Evolutionary conservation across 1,284 basidiomycete genomes (phyloP).

Genomic region (Peniophora sp.): DNA sequence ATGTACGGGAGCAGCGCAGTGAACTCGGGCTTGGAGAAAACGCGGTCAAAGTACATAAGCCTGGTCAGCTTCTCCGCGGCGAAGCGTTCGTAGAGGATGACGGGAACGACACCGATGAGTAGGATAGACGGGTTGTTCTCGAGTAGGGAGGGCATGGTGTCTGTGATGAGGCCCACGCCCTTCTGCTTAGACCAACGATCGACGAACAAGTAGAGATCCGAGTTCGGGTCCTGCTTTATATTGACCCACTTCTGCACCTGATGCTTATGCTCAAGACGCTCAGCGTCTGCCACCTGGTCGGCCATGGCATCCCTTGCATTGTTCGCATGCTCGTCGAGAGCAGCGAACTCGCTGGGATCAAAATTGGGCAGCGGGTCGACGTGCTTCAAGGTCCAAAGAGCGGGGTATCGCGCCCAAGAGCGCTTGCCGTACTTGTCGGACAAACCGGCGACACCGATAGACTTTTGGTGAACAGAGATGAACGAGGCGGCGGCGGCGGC

Average conservation of each 20-base stretch:
- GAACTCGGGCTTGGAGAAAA: slow-evolving; percentile 91
- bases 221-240: slow-evolving; percentile 81
- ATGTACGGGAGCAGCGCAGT: slow-evolving; percentile 88
- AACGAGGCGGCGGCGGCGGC: slow-evolving; percentile 88
- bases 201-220: slow-evolving; percentile 90
- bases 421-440: slow-evolving; percentile 96
- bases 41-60: slow-evolving; percentile 87
- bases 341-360: slow-evolving; percentile 88
- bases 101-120: slow-evolving; percentile 83
- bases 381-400: slow-evolving; percentile 89
- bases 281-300: slow-evolving; percentile 77
- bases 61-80: slow-evolving; percentile 88
- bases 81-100: slow-evolving; percentile 89
- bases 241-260: slow-evolving; percentile 93
- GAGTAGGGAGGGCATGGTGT: slow-evolving; percentile 84
- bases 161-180: slow-evolving; percentile 90
- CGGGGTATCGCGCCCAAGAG: slow-evolving; percentile 90
- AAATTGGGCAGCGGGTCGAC: slow-evolving; percentile 92
- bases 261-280: slow-evolving; percentile 81
- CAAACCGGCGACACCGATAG: slow-evolving; percentile 87
- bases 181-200: slow-evolving; percentile 97
- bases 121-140: slow-evolving; percentile 84
- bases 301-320: slow-evolving; percentile 68
- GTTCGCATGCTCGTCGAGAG: slow-evolving; percentile 73
- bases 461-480: slow-evolving; percentile 88